A percentile compares a stretch with the other conserved stretches of the same genome.
phyloP scores from a whole-genome alignment of 1,284 basidiomycete species.

The Rhodotorula sp. region DNA sequence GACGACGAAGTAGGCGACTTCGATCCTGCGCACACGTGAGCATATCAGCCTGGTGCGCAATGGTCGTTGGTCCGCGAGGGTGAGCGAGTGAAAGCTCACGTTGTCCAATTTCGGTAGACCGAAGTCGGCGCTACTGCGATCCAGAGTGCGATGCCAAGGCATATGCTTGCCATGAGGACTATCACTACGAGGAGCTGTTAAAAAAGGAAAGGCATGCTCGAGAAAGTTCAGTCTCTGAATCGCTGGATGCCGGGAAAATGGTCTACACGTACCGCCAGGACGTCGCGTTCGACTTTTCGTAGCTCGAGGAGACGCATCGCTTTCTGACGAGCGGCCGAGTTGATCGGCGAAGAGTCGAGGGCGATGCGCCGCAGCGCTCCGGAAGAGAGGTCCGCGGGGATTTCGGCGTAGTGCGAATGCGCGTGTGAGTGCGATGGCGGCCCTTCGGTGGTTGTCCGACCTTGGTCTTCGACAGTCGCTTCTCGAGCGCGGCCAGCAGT shows the following conservation, averaged over 20 bases:
- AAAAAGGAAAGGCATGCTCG: neutral
- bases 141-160: conserved; percentile 12
- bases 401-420: too few species aligned
- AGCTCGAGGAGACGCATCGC: conserved; percentile 27
- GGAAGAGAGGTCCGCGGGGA: neutral
- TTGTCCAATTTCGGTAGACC: neutral
- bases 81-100: neutral
- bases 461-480: too few species aligned
- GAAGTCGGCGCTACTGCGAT: neutral
- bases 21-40: conserved; percentile 1
- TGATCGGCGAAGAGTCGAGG: neutral
- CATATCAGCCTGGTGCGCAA: neutral
- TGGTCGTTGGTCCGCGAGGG: neutral
- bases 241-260: neutral
- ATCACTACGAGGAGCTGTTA: conserved; percentile 16
- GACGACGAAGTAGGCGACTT: conserved; percentile 17
- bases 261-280: conserved; percentile 19
- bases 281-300: conserved; percentile 18
- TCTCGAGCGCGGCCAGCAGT: too few species aligned
- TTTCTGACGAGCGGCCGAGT: conserved; percentile 13
- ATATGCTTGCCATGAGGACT: conserved; percentile 8
- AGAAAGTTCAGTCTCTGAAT: neutral
- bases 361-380: neutral
- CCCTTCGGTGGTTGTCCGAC: too few species aligned
- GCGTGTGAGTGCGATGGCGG: too few species aligned